Conservation (phyloP, 2,329 filamentous ascomycete genomes). For the Dothistroma pini region DNA sequence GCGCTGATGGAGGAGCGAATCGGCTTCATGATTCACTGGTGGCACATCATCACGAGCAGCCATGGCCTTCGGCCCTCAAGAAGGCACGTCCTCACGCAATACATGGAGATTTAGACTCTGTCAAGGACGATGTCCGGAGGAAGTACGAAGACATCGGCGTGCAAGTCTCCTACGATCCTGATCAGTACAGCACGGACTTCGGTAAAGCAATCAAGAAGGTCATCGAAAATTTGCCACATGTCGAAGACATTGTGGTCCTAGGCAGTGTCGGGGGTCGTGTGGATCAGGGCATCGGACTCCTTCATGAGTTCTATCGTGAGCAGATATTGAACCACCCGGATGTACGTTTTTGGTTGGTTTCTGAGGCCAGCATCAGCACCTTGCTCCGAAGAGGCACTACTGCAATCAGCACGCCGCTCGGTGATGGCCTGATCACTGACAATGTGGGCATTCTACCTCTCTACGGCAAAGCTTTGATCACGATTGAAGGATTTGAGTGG, state of each 20-base stretch:
- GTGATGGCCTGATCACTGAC: constrained; percentile 59
- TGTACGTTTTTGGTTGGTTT: constrained; percentile 69
- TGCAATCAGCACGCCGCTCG: constrained; percentile 59
- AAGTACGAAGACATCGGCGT: constrained; percentile 64
- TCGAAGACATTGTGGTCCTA: constrained; percentile 62
- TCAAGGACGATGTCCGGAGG: constrained; percentile 58
- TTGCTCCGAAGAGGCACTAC: constrained; percentile 69
- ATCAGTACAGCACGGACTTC: constrained; percentile 89
- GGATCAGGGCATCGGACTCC: constrained; percentile 84
- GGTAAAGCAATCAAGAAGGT: constrained; percentile 68
- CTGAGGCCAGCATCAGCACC: constrained; percentile 76
- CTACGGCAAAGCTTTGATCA: constrained; percentile 72
- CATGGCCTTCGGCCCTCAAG: constrained; percentile 24
- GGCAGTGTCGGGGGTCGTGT: constrained; percentile 86
- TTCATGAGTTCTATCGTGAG: constrained; percentile 73
- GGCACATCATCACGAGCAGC: constrained; percentile 17
- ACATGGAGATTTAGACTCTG: constrained; percentile 87
- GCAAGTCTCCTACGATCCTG: constrained; percentile 64
- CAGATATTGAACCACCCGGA: constrained; percentile 40
- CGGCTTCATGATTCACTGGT: constrained; percentile 56
- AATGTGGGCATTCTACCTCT: constrained; percentile 85
- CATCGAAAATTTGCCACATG: constrained; percentile 39
- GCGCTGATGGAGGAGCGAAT: constrained; percentile 90
- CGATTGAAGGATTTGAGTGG: constrained; percentile 81
- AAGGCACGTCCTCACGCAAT: constrained; percentile 55